Percentiles rank a stretch among this genome's conserved stretches.
These are phyloP conservation scores for Austroboletus festivus DNA, from an alignment of 768 basidiomycete species.

Conservation along the genomic window DNA sequence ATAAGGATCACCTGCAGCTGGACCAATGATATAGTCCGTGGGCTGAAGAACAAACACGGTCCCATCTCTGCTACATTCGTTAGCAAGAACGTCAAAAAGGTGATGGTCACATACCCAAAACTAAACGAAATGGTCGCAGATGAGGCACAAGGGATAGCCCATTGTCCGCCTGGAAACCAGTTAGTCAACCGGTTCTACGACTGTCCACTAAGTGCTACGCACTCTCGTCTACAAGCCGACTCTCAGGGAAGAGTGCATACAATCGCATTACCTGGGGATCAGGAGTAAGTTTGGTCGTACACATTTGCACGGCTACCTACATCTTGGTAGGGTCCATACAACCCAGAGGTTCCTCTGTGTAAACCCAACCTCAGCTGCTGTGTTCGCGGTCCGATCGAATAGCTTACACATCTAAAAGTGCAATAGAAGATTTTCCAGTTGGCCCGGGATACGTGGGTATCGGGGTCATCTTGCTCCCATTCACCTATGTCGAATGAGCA, in stretches of 20 bases:
- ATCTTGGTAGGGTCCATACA: constrained; percentile 78
- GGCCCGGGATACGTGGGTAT: constrained; percentile 61
- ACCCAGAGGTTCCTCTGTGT: constrained; percentile 61
- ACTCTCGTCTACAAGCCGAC: constrained; percentile 68
- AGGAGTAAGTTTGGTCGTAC: constrained; percentile 1
- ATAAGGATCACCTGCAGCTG: constrained; percentile 57
- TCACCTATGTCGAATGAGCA: constrained; percentile 42
- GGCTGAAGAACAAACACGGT: constrained; percentile 60
- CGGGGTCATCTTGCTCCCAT: constrained; percentile 49
- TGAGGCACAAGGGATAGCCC: constrained; percentile 73
- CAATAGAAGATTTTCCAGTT: constrained; percentile 55
- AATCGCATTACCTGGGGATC: constrained; percentile 58
- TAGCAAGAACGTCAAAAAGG: not conserved
- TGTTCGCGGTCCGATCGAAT: not conserved
- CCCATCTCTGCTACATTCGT: constrained; percentile 19
- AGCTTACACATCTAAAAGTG: constrained; percentile 70
- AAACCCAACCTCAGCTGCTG: constrained; percentile 2
- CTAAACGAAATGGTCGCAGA: constrained; percentile 57
- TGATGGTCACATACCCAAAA: constrained; percentile 53
- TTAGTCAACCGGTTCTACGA: not conserved
- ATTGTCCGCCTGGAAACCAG: constrained; percentile 54
- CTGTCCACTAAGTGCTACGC: constrained; percentile 17
- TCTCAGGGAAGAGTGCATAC: constrained; percentile 55
- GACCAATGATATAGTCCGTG: constrained; percentile 75
- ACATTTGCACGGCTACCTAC: constrained; percentile 36